Base-by-base conservation (phyloP, 805 yeast species). In the Ogataea glucozyma region DNA sequence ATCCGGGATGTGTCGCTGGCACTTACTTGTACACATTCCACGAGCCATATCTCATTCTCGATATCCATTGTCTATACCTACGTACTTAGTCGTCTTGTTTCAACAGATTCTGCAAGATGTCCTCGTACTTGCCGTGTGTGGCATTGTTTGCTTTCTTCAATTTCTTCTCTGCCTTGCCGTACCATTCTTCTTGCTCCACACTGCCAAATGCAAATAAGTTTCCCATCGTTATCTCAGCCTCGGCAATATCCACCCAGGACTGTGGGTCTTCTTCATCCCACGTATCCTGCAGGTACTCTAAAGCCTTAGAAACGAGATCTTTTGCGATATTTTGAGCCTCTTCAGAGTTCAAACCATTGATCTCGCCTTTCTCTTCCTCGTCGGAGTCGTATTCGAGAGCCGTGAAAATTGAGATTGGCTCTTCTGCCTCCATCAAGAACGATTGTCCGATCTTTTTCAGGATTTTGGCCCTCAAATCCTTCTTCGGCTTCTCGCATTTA, bases 241-340 rank as follows among this genome's bases (percentile, higher is more conserved):
- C 98, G 1, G 97, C 96, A 34, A 85, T 73, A 56, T 79, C 77
- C 10, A 83, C 95, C 87, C 91, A 85, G 4, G 85, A 72, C 45
- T 82, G 83, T 0, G 95, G 95, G 30, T 84, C 88, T 34, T 82
- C 86, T 14, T 78, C 81, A 38, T 79, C 79, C 60, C 82, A 78
- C 0, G 89, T 83, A 41, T 69, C 65, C 41, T 70, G 64, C 41
- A 89, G 68, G 55, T 77, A 76, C 27, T 70, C 66, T 19, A 85
- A 67, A 0, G 95, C 95, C 14, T 62, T 65, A 8, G 61, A 53
- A 9, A 81, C 75, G 26, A 72, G 62, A 9, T 34, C 22, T 22
- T 34, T 34, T 12, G 38, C 20, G 8, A 24, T 23, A 2, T 67
- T 64, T 27, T 74, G 65, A 0, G 87, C 79, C 31, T 70, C 38